Conservation (phyloP, 2,329 filamentous ascomycete genomes). For the Trichoderma sp. region DNA sequence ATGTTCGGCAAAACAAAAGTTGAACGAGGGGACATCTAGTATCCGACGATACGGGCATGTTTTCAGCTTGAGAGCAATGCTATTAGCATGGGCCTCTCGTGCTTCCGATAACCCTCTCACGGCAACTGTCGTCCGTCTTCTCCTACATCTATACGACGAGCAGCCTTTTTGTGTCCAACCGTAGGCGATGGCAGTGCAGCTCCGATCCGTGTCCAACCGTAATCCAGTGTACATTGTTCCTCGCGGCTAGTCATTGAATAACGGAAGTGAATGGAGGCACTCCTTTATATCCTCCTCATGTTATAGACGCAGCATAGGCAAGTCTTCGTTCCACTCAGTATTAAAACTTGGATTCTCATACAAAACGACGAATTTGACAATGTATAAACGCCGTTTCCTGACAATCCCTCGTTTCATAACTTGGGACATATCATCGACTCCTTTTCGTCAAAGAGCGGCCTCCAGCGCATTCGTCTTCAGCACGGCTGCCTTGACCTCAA, state of each 20-base stretch:
- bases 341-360: background rate
- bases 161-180: background rate
- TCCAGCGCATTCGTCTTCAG: background rate
- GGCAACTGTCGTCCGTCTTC: background rate
- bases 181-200: background rate
- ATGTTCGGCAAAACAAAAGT: background rate
- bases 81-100: conserved; percentile 4
- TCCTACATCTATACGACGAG: background rate
- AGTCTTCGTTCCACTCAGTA: background rate
- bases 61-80: background rate
- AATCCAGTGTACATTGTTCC: background rate
- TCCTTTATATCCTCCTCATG: background rate
- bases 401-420: background rate
- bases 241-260: background rate
- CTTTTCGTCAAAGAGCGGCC: background rate
- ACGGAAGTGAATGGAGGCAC: background rate
- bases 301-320: background rate
- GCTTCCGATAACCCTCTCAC: background rate
- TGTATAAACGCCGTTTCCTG: too few species aligned
- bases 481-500: conserved; percentile 18
- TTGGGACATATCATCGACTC: background rate
- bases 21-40: background rate
- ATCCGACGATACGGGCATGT: background rate
- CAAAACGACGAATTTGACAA: background rate
- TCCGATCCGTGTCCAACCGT: background rate